Base-by-base conservation (phyloP, 2,329 filamentous ascomycete species). In the Coniella vitis region DNA sequence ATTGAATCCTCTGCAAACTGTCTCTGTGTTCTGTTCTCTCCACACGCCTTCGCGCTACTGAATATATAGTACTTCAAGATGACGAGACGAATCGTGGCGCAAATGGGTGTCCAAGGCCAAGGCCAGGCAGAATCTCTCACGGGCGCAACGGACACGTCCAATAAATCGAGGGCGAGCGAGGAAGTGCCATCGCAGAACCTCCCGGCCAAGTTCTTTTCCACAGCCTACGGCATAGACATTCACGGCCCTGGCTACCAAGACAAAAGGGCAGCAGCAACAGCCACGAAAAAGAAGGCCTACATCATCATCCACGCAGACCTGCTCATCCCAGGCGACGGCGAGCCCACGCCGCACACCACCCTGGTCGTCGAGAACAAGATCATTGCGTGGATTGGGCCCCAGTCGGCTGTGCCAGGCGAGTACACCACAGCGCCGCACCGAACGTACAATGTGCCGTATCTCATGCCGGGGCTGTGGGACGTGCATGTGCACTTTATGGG, bases 321-420 rank as follows among this genome's bases (percentile, higher is more conserved):
- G 0, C 55, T 69, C 0, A 69, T 70, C 45, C 68, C 67, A 13
- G 67, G 68, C 39, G 62, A 64, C 47, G 66, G 66, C 34, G 49
- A 61, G 3, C 67, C 67, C 1, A 37, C 62, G 14, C 36, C 54
- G 4, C 46, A 69, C 12, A 64, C 59, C 19, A 63, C 63, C 2
- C 58, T 70, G 8, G 67, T 67, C 13, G 59, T 70, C 20, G 58
- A 66, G 44, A 58, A 61, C 53, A 62, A 63, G 39, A 54, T 63
- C 35, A 70, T 69, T 49, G 63, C 58, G 32, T 70, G 67, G 67
- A 59, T 69, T 36, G 67, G 68, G 41, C 32, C 59, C 2, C 55
- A 61, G 20, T 43, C 55, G 34, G 40, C 56, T 13, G 36, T 69
- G 4, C 63, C 62, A 0, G 39, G 52, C 2, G 56, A 59, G 8